Percentiles rank a stretch among this genome's conserved stretches.
phyloP scores from a whole-genome alignment of 1,139 yeast genomes.

The Ashbya aceris region DNA sequence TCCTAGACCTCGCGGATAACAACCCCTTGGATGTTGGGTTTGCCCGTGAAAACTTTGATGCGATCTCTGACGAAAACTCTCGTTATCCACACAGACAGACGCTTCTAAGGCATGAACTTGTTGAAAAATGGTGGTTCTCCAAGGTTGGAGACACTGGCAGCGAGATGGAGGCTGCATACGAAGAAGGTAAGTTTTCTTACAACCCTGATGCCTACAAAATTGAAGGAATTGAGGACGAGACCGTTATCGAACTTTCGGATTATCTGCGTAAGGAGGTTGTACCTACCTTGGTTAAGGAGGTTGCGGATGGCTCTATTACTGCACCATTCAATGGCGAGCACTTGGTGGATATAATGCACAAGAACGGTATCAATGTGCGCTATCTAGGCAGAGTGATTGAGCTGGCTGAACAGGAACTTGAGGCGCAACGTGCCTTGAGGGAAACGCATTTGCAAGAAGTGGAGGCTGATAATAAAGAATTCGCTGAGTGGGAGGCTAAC shows the following conservation, averaged over 20 bases:
- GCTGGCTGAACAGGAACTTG: conserved; percentile 22
- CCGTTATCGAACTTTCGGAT: conserved; percentile 59
- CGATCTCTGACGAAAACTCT: conserved; percentile 27
- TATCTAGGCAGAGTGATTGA: conserved; percentile 56
- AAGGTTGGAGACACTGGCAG: conserved; percentile 44
- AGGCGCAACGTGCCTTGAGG: conserved; percentile 22
- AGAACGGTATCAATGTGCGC: conserved; percentile 79
- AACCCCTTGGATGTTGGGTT: conserved; percentile 80
- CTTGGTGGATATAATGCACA: conserved; percentile 60
- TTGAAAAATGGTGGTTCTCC: conserved; percentile 81
- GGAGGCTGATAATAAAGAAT: conserved; percentile 29
- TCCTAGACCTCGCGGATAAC: conserved; percentile 74
- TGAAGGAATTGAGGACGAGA: conserved; percentile 46
- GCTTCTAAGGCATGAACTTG: conserved; percentile 76
- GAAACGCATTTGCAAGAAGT: conserved; percentile 24
- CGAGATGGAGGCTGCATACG: conserved; percentile 41
- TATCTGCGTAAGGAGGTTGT: conserved; percentile 52
- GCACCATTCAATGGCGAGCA: conserved; percentile 78
- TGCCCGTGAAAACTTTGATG: conserved; percentile 45
- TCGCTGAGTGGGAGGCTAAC: conserved; percentile 29
- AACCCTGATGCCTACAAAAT: conserved; percentile 73
- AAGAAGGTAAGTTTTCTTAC: conserved; percentile 48
- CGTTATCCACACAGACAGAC: conserved; percentile 79
- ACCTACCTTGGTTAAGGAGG: conserved; percentile 49
- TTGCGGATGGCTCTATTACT: conserved; percentile 40